Evolutionary conservation across 2,329 filamentous ascomycete genomes (phyloP).

Genomic region (Hawksworthiomyces lignivorus): DNA sequence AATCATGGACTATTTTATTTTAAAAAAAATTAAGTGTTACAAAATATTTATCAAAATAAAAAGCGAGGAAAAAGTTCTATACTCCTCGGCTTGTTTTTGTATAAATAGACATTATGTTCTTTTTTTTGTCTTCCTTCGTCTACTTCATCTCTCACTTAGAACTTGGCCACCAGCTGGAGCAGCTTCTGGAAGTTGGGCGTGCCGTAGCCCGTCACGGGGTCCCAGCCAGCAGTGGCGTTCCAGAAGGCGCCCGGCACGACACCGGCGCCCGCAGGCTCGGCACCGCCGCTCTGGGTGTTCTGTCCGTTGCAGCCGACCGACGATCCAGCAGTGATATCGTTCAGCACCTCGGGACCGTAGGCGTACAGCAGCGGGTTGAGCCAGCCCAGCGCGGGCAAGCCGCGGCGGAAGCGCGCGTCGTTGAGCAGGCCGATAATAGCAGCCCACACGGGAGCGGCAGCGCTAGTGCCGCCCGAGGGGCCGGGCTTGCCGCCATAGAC

Average conservation of each 20-base stretch:
- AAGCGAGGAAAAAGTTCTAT: too few species aligned
- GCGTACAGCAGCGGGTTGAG: constrained; percentile 55
- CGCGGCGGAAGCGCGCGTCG: constrained; percentile 48
- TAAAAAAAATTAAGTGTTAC: too few species aligned
- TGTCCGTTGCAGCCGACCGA: constrained; percentile 26
- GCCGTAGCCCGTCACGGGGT: constrained; percentile 16
- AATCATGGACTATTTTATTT: too few species aligned
- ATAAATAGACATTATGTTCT: too few species aligned
- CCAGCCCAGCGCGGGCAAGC: constrained; percentile 47
- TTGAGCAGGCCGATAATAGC: constrained; percentile 58
- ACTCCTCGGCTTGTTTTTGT: too few species aligned
- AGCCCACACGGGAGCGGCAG: constrained; percentile 55
- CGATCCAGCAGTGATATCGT: constrained; percentile 28
- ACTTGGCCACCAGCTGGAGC: constrained; percentile 9
- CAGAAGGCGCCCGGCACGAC: constrained; percentile 14
- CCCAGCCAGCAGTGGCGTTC: constrained; percentile 17
- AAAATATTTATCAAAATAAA: too few species aligned
- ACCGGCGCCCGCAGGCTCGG: constrained; percentile 36
- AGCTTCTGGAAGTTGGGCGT: constrained; percentile 17
- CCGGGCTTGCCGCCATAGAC: constrained; percentile 23
- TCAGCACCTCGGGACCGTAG: constrained; percentile 22
- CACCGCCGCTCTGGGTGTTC: constrained; percentile 19
- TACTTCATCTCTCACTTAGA: neutral
- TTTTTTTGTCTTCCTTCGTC: too few species aligned
- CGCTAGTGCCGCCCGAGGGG: constrained; percentile 33